Evolutionary conservation across 345 rosid species (phyloP).

Genomic region (Sisymbrium irio): DNA sequence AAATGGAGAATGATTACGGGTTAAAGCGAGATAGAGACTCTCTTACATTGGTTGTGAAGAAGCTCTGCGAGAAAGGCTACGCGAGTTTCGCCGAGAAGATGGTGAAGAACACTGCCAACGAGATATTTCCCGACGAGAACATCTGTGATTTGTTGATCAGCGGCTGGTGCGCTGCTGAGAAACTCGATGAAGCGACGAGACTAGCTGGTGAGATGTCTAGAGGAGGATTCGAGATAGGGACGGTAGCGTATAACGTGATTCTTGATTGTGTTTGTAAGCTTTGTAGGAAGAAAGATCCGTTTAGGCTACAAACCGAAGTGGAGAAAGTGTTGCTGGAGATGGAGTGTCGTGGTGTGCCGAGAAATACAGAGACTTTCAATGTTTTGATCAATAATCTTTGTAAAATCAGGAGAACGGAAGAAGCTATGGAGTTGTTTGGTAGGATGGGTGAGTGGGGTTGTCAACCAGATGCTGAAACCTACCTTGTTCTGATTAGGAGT

Average conservation of each 20-base stretch:
- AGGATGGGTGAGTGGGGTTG: constrained; percentile 93
- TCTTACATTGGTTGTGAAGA: constrained; percentile 60
- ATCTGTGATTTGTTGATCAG: constrained; percentile 79
- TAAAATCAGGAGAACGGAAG: constrained; percentile 78
- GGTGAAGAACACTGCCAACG: constrained; percentile 74
- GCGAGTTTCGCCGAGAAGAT: constrained; percentile 81
- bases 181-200: constrained; percentile 86
- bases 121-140: constrained; percentile 82
- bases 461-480: constrained; percentile 58
- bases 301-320: constrained; percentile 57
- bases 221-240: constrained; percentile 90
- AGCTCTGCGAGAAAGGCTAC: constrained; percentile 65
- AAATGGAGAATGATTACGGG: constrained; percentile 76
- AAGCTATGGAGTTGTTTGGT: constrained; percentile 66
- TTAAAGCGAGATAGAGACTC: constrained; percentile 65
- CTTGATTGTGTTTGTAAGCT: constrained; percentile 90
- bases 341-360: constrained; percentile 83
- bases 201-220: constrained; percentile 88
- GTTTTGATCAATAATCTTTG: constrained; percentile 71
- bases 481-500: constrained; percentile 64
- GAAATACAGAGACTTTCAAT: constrained; percentile 83
- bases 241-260: constrained; percentile 60
- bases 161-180: constrained; percentile 89
- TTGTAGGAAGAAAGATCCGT: constrained; percentile 80
- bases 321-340: constrained; percentile 83